phyloP scores from a whole-genome alignment of 306 rosid genomes.

The Corylus heterophylla region DNA sequence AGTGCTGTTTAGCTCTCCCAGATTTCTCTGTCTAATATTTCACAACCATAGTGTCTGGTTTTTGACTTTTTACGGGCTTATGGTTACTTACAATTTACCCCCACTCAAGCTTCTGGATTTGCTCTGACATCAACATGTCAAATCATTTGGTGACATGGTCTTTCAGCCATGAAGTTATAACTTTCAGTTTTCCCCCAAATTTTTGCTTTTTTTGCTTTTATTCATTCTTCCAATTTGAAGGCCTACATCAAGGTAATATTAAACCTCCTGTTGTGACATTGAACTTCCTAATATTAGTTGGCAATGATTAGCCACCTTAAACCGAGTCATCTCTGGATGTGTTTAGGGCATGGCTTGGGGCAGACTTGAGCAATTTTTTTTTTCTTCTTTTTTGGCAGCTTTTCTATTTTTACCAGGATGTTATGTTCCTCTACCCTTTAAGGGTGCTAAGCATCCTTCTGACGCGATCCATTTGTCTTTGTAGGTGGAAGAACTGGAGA shows the following conservation, averaged over 20 bases:
- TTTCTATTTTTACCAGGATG: background rate
- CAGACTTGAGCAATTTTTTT: background rate
- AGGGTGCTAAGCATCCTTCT: slow-evolving; percentile 12
- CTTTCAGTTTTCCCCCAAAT: background rate
- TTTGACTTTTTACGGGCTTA: background rate
- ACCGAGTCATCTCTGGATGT: slow-evolving; percentile 22
- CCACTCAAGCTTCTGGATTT: background rate
- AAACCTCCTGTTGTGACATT: background rate
- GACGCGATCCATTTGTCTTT: slow-evolving; percentile 26
- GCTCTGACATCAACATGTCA: background rate
- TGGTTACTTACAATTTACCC: background rate
- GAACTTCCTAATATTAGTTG: background rate
- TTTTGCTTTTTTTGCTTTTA: background rate
- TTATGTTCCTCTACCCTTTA: background rate
- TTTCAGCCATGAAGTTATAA: background rate
- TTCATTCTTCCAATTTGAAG: background rate
- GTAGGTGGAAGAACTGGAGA: slow-evolving; percentile 94
- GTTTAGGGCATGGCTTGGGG: slow-evolving; percentile 9
- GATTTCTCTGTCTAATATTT: background rate
- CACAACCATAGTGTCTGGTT: background rate
- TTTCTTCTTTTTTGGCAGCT: background rate
- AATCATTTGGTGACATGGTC: background rate
- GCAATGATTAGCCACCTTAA: slow-evolving; percentile 4
- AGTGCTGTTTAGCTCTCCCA: background rate
- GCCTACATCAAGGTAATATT: background rate